Conservation (phyloP, 306 rosid genomes). For the Arachis stenosperma region DNA sequence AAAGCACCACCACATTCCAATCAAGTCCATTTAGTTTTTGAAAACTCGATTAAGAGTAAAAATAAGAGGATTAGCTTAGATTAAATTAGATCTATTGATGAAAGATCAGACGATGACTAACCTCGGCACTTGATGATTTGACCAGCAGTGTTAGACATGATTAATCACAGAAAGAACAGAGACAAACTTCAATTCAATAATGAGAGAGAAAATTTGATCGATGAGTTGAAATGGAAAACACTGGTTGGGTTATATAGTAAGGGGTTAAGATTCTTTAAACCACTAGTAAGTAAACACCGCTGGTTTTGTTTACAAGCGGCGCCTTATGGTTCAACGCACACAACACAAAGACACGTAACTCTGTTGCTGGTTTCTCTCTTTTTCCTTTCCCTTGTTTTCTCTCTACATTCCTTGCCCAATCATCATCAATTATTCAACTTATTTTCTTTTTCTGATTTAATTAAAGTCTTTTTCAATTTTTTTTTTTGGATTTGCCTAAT, state of each 20-base stretch:
- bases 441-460: too few species aligned
- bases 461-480: neutral
- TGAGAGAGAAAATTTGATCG: neutral
- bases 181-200: neutral
- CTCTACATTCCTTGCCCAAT: neutral
- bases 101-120: neutral
- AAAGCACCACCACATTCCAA: constrained; percentile 1
- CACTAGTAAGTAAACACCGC: neutral
- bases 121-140: constrained; percentile 80
- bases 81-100: too few species aligned
- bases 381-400: neutral
- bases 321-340: neutral
- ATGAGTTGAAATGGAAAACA: neutral
- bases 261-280: neutral
- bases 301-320: constrained; percentile 7
- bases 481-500: neutral
- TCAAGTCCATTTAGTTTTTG: neutral
- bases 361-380: neutral
- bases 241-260: neutral
- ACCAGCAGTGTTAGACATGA: constrained; percentile 62
- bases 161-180: neutral
- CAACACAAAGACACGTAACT: neutral
- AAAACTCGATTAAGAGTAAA: neutral
- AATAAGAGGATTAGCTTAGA: too few species aligned
- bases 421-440: neutral